Percentiles rank a stretch among this genome's conserved stretches.
Evolutionary conservation across 2,329 filamentous ascomycete genomes (phyloP).

Genomic region (Epichloe hybrida): DNA sequence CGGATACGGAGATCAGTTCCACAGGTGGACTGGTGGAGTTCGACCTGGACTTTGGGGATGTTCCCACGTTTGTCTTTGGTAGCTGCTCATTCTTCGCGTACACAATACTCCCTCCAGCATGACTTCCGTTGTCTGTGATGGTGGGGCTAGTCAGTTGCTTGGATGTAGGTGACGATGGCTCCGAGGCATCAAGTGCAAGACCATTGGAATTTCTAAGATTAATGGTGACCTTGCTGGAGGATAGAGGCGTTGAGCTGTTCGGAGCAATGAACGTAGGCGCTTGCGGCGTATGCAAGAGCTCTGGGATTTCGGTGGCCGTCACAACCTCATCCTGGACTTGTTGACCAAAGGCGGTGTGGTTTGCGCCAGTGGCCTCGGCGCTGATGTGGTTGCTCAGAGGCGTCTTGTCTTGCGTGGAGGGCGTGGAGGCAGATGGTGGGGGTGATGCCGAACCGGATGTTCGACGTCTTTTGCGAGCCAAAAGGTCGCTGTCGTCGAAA

Average conservation of each 20-base stretch:
- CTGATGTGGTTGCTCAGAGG: slow-evolving; percentile 2
- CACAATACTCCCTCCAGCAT: background rate
- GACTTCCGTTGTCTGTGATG: background rate
- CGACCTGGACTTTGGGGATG: slow-evolving; percentile 15
- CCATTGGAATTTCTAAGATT: slow-evolving; percentile 35
- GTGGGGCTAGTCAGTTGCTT: background rate
- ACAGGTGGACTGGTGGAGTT: slow-evolving; percentile 30
- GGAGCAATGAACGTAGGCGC: slow-evolving; percentile 11
- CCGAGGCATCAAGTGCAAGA: slow-evolving; percentile 6
- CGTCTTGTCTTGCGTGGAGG: slow-evolving; percentile 8
- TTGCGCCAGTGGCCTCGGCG: slow-evolving; percentile 15
- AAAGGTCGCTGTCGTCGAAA: slow-evolving; percentile 44
- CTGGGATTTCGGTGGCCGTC: background rate
- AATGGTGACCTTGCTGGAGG: slow-evolving; percentile 46
- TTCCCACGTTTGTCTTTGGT: background rate
- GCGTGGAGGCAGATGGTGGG: slow-evolving; percentile 30
- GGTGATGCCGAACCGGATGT: slow-evolving; percentile 43
- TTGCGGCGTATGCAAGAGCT: slow-evolving; percentile 23
- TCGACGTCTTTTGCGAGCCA: slow-evolving; percentile 47
- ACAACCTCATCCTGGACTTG: background rate
- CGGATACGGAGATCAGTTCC: slow-evolving; percentile 26
- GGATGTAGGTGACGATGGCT: background rate
- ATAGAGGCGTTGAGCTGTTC: slow-evolving; percentile 23
- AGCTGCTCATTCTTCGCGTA: background rate
- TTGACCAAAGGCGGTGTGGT: slow-evolving; percentile 24